Evolutionary conservation across 2,329 filamentous ascomycete species (phyloP), one percentile per base, ranked within the genome.

Genomic region (Cercospora citrullina): DNA sequence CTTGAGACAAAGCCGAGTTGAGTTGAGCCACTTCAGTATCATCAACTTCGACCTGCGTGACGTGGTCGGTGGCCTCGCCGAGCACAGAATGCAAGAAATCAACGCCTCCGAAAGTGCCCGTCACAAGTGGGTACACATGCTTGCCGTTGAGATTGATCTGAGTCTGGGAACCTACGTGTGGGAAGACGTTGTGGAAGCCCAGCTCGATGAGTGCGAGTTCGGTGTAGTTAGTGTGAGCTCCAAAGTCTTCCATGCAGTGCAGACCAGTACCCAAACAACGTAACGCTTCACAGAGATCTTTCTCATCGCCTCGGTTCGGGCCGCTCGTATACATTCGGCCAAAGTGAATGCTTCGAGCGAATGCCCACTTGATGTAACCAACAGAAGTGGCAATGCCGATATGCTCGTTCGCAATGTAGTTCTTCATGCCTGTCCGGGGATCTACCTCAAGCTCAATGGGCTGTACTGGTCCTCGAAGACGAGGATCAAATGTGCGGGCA

Each of bases 381-480:
- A 91, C 84, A 71, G 93, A 97, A 21, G 95, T 99, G 1, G 94
- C 92, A 91, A 94, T 97, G 48, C 87, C 86, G 4, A 93, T 92
- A 14, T 82, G 84, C 78, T 98, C 94, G 75, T 97, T 98, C 68
- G 94, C 89, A 73, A 99, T 98, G 79, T 99, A 99, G 79, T 98
- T 98, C 81, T 98, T 99, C 94, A 99, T 97, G n/a, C 94, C 94
- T 0, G 92, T 95, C 21, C 75, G 72, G 4, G 73, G 73, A 70
- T 85, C 83, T 9, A 85, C 74, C 4, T 80, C 80, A 12, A 85
- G 75, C 70, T 85, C 83, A 39, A 79, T 76, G 6, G 80, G 79
- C 18, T 75, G 72, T 8, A 98, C 89, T 0, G 94, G 94, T 0
- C 89, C 91, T 61, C 95, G 90, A 7, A 98, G 87, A 28, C 95